A percentile compares a stretch with the other conserved stretches of the same genome.
Evolutionary conservation across 495 filamentous ascomycete species (phyloP).

Genomic region (Apiosordaria backusii): DNA sequence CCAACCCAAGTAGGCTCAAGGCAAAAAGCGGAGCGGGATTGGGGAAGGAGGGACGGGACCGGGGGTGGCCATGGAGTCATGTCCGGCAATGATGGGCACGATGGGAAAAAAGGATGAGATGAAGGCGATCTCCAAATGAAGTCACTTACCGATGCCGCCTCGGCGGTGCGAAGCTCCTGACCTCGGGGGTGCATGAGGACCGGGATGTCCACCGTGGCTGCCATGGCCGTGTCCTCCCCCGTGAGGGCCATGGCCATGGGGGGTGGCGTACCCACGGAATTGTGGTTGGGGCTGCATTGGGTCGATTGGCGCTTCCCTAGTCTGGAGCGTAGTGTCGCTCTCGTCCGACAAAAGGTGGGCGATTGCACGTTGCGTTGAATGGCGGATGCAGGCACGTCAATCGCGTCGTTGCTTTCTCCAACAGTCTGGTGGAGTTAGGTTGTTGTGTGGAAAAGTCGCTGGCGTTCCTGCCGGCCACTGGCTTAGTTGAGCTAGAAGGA

Average conservation of each 20-base stretch:
- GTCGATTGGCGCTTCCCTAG: conserved; percentile 2
- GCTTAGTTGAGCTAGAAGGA: background rate
- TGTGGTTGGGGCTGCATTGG: conserved; percentile 43
- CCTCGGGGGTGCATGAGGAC: conserved; percentile 19
- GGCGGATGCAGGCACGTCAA: conserved; percentile 18
- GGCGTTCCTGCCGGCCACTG: background rate
- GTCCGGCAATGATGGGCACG: background rate
- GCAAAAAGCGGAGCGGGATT: conserved; percentile 24
- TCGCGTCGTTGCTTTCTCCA: conserved; percentile 26
- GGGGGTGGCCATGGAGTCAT: conserved; percentile 9
- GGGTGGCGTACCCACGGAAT: conserved; percentile 46
- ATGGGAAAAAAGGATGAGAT: conserved; percentile 7
- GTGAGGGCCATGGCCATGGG: conserved; percentile 26
- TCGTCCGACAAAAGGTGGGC: conserved; percentile 10
- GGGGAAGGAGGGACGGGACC: conserved; percentile 9
- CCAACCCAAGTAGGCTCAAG: conserved; percentile 6
- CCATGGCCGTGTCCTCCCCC: background rate
- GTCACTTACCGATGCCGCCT: conserved; percentile 48
- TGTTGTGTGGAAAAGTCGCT: conserved; percentile 2
- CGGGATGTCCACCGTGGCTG: background rate
- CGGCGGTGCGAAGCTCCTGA: conserved; percentile 31
- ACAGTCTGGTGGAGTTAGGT: conserved; percentile 21
- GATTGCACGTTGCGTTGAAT: background rate
- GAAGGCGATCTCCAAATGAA: conserved; percentile 6
- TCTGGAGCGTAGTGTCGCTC: conserved; percentile 6